Evolutionary conservation across 1,139 yeast genomes (phyloP).

Genomic region (Blastobotrys aristatus): DNA sequence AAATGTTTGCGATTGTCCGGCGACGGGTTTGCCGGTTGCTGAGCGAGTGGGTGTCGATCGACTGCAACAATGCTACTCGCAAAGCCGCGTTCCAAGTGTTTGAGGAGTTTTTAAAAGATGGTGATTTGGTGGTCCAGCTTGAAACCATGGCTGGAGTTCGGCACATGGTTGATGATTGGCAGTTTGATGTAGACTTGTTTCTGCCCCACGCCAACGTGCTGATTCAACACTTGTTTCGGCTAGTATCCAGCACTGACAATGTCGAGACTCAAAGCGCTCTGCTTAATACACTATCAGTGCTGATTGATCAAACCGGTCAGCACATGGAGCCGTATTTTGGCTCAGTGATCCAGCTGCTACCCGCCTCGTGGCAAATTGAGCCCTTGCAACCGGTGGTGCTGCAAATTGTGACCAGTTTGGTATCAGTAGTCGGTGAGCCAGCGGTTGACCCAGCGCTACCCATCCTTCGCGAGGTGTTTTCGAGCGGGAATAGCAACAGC

Average conservation of each 20-base stretch:
- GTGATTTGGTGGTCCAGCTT: slow-evolving; percentile 70
- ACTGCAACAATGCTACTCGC: slow-evolving; percentile 56
- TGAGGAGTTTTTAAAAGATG: slow-evolving; percentile 42
- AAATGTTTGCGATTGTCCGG: slow-evolving; percentile 50
- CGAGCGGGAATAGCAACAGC: slow-evolving; percentile 36
- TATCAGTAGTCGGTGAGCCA: slow-evolving; percentile 56
- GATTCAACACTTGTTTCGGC: slow-evolving; percentile 44
- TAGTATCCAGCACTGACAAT: slow-evolving; percentile 45
- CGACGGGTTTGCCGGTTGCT: slow-evolving; percentile 74
- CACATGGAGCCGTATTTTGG: slow-evolving; percentile 33
- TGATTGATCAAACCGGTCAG: slow-evolving; percentile 52
- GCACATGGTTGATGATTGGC: slow-evolving; percentile 78
- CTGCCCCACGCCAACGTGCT: slow-evolving; percentile 57
- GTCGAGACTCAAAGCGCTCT: slow-evolving; percentile 74
- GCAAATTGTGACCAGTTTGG: slow-evolving; percentile 61
- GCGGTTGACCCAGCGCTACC: slow-evolving; percentile 65
- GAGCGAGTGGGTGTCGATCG: slow-evolving; percentile 73
- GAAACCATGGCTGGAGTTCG: slow-evolving; percentile 71
- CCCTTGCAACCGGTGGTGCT: slow-evolving; percentile 62
- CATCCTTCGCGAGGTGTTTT: slow-evolving; percentile 56
- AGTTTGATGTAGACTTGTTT: slow-evolving; percentile 63
- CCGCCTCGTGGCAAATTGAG: slow-evolving; percentile 66
- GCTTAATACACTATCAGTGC: slow-evolving; percentile 57
- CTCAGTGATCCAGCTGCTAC: slow-evolving; percentile 56
- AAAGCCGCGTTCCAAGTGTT: slow-evolving; percentile 57